Base-by-base conservation (phyloP, 805 yeast species). In the Pichia ethanolica region DNA sequence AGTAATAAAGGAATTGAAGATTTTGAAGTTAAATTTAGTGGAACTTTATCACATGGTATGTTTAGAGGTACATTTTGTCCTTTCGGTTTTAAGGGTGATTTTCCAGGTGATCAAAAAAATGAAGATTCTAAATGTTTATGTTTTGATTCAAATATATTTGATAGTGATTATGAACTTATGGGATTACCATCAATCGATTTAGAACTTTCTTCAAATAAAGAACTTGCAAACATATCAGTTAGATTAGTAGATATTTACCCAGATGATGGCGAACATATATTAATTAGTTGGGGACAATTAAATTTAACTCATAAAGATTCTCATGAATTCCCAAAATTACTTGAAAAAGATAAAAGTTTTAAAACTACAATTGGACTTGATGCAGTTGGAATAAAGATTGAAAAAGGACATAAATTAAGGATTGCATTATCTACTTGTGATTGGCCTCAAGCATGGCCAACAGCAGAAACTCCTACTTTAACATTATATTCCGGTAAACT, bases 401-500 rank as follows among this genome's bases (percentile, higher is more conserved):
- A 50, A 9, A 59, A 60, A 43, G 75, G 74, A 9, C 76, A 73
- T 52, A 64, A 56, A 41, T 49, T 73, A 26, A 62, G 71, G 53
- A 55, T 73, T 11, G 71, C 74, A 0, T 61, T 73, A 41, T 71
- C 76, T 7, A 64, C 77, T 1, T 64, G 72, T 35, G 77, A 73
- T 52, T 73, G 78, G 77, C 77, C 77, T 10, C 74, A 71, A 48
- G 64, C 65, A 35, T 73, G 77, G 77, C 77, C 78, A 32, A 59
- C 68, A 0, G 65, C 74, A 5, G 72, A 69, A 54, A 69, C 65
- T 7, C 72, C 75, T 46, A 65, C 62, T 1, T 53, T 72, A 38
- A 65, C 64, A 5, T 45, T 72, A 33, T 56, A 55, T 51, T 56
- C 56, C n/a, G 71, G 68, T 45, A 62, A 61, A 43, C 48, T 68